Evolutionary conservation across 805 yeast species (phyloP).

Genomic region (Ogataea pilisensis): DNA sequence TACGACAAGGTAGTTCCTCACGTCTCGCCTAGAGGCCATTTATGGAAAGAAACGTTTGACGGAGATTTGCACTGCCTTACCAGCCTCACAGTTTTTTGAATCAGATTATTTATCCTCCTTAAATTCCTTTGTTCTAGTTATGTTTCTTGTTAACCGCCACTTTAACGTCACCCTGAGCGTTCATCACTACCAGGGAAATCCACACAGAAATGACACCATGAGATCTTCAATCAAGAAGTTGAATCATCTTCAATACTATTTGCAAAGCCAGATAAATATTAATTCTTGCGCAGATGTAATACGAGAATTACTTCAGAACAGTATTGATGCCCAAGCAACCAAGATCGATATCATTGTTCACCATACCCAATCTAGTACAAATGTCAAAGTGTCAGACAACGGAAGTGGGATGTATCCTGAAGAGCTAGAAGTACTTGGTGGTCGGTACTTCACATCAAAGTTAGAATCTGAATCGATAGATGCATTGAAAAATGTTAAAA

Average conservation of each 20-base stretch:
- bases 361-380: conserved; percentile 24
- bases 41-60: no score
- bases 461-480: conserved; percentile 16
- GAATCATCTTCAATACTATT: conserved; percentile 1
- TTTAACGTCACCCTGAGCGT: no score
- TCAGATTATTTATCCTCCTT: no score
- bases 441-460: conserved; percentile 55
- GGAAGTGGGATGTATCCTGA: conserved; percentile 61
- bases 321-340: conserved; percentile 50
- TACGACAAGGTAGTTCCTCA: no score
- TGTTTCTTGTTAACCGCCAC: no score
- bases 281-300: conserved; percentile 38
- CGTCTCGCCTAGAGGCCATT: no score
- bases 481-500: conserved; percentile 35
- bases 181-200: no score
- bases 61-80: no score
- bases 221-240: conserved; percentile 2
- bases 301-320: conserved; percentile 49
- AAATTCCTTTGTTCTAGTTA: no score
- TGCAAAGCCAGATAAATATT: conserved; percentile 31
- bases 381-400: conserved; percentile 53
- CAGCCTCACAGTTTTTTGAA: no score
- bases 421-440: conserved; percentile 46
- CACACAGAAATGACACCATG: no score
- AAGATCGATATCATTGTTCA: conserved; percentile 27